Base-by-base conservation (phyloP, 1,284 basidiomycete genomes). In the Ganoderma lucidum region DNA sequence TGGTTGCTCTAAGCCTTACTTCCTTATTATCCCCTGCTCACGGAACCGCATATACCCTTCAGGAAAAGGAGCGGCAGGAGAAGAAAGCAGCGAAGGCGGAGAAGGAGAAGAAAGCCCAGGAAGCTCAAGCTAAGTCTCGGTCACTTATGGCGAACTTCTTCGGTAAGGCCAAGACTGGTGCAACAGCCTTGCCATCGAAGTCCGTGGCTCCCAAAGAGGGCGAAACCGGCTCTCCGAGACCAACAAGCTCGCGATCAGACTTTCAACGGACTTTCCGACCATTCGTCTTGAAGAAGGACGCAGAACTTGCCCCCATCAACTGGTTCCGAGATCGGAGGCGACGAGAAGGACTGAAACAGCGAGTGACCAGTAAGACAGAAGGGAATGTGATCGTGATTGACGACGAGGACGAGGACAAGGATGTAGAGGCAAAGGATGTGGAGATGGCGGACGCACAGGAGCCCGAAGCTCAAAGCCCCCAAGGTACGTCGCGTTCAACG, bases 121-220 rank as follows among this genome's bases (percentile, higher is more conserved):
- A 92, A 71, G 86, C 88, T 0, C 88, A 91, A 65, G 85, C 87
- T 61, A 93, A 88, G 78, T 92, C 93, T 1, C 87, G 90, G n/a
- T 90, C 88, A 1, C 81, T 93, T 8, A 89, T 95, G 88, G 86
- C 88, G 1, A 91, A 81, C 75, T 95, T 94, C 81, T 93, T 95
- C 76, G 82, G 85, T 39, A 93, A 93, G 78, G 77, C 86, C 9
- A 88, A 86, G 70, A 77, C 81, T 55, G 65, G 79, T 9, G 64
- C 77, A 15, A 66, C 77, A 55, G 72, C 79, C 9, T 71, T 68
- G 1, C 72, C 70, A 1, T 62, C 68, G 19, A 73, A 73, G 41
- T 55, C 72, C 6, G 71, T 75, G n/a, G 75, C 81, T 3, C 72
- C 79, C n/a, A 82, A 81, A 45, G 80, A 82, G 35, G 69, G 72